Base-by-base conservation (phyloP, 2,329 filamentous ascomycete species). In the Scedosporium aurantiacum region DNA sequence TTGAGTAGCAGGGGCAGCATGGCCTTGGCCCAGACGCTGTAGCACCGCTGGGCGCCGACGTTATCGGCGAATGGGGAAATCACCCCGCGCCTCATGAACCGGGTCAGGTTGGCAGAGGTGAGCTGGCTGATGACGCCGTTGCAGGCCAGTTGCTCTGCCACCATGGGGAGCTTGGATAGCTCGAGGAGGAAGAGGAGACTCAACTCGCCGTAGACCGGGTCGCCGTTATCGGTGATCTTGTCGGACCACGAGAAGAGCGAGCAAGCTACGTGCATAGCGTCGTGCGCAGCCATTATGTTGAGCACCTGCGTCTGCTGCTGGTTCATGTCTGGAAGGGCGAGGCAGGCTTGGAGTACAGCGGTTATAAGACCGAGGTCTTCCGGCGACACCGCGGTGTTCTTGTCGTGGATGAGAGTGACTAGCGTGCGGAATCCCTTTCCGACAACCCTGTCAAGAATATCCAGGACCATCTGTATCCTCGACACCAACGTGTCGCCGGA, bases 211-310 rank as follows among this genome's bases (percentile, higher is more conserved):
- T 97, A 97, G 32, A 97, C 79, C 0, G 94, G 93, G 70, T 97
- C 93, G 28, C 86, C 85, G 62, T 88, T 82, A 41, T 88, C 81
- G 0, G 88, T 83, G 25, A 97, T 80, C 66, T 87, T 85, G 72
- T 97, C 91, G 3, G 93, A 85, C 94, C 94, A 99, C 0, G 91
- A 96, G 74, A 93, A 97, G 4, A 99, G 81, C 40, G 89, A 91
- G 5, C 88, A 86, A 0, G 91, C 92, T 63, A 91, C 89, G 68
- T 93, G 89, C 55, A 90, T 81, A 1, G 87, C 87, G 65, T 89
- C 86, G 70, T 91, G 86, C 56, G 84, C 83, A 1, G 82, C 78
- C 78, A 91, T 79, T 65, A 86, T 86, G 68, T 85, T 83, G 60
- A 90, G 79, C 43, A 93, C 82, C 66, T 91, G 87, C 14, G 82